Evolutionary conservation across 352 stramenopile species (phyloP), one percentile per base, ranked within the genome.

Genomic region (Phytophthora aleatoria): DNA sequence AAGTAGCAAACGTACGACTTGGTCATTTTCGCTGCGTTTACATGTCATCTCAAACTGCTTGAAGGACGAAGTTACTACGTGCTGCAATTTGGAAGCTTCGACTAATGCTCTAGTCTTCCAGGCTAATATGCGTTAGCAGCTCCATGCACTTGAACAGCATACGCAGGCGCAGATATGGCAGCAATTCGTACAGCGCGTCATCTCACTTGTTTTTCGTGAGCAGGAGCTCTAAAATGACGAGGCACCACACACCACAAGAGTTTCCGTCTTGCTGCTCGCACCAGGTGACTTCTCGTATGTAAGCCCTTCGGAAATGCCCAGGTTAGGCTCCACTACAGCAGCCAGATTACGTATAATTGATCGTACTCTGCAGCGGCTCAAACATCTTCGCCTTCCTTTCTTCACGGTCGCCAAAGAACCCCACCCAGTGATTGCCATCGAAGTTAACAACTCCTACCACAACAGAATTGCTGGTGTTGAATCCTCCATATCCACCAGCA

Each of bases 171-270:
- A 47, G 16, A 28, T 28, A 47, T 5, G 41, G 41, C 24, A 28
- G 41, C 26, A 47, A 11, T 1, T 28, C 4, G 41, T 47, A 61
- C 0, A 53, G 16, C 8, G 31, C 33, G 20, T 61, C 31, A 20
- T 53, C 54, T 31, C 43, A 54, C 31, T 4, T 41, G 35, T 35
- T 4, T 3, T 48, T 20, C 2, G 1, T 16, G 10, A 61, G 16
- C 15, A 49, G 15, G 9, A 53, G 52, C 5, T 54, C 43, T 26
- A 53, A 9, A 28, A 54, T 20, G 4, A 31, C 43, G n/a, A 49
- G 42, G 16, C 53, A 52, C 51, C 51, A 53, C 4, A 67, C 5
- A 13, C 51, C 45, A 20, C 60, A 67, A 1, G 35, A 67, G 13
- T n/a, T 56, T 3, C 43, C 59, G 5, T 57, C 44, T 16, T 67